A percentile compares a stretch with the other conserved stretches of the same genome.
Evolutionary conservation across 306 rosid genomes (phyloP).

Genomic region (Castanea sativa): DNA sequence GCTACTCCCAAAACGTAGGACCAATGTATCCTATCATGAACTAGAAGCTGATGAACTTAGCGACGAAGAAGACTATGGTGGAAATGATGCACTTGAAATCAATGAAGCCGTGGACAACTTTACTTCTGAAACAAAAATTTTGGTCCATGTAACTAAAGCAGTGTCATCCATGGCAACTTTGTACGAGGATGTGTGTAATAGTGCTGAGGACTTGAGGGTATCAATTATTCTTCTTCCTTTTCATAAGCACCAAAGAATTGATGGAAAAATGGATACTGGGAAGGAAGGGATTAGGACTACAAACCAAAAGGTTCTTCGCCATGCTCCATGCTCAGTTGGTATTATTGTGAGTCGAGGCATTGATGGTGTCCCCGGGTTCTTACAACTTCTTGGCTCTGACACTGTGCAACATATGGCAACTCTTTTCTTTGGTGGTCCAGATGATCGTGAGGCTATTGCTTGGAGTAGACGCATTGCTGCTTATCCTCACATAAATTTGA

Average conservation of each 20-base stretch:
- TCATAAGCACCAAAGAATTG: slow-evolving; percentile 86
- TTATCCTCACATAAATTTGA: slow-evolving; percentile 51
- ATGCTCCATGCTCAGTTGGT: slow-evolving; percentile 81
- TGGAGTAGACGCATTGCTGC: slow-evolving; percentile 78
- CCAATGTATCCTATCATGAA: slow-evolving; percentile 69
- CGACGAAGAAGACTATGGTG: slow-evolving; percentile 76
- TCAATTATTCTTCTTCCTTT: slow-evolving; percentile 67
- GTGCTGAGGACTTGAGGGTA: slow-evolving; percentile 68
- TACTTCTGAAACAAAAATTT: slow-evolving; percentile 49
- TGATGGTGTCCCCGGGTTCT: slow-evolving; percentile 49
- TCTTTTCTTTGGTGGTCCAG: slow-evolving; percentile 77
- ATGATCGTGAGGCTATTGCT: slow-evolving; percentile 82
- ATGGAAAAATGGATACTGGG: slow-evolving; percentile 84
- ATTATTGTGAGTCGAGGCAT: slow-evolving; percentile 59
- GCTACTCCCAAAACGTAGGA: slow-evolving; percentile 54
- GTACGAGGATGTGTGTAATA: slow-evolving; percentile 79
- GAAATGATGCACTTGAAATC: slow-evolving; percentile 74
- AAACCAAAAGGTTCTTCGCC: slow-evolving; percentile 85
- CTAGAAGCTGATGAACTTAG: slow-evolving; percentile 62
- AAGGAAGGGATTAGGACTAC: slow-evolving; percentile 76
- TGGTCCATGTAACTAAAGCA: slow-evolving; percentile 50
- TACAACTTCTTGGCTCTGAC: slow-evolving; percentile 45
- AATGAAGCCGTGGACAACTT: slow-evolving; percentile 65
- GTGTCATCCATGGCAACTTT: slow-evolving; percentile 52
- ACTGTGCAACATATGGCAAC: slow-evolving; percentile 61